Evolutionary conservation across 129 eudicot species (phyloP).

Genomic region (carrot (Daucus carota)): DNA sequence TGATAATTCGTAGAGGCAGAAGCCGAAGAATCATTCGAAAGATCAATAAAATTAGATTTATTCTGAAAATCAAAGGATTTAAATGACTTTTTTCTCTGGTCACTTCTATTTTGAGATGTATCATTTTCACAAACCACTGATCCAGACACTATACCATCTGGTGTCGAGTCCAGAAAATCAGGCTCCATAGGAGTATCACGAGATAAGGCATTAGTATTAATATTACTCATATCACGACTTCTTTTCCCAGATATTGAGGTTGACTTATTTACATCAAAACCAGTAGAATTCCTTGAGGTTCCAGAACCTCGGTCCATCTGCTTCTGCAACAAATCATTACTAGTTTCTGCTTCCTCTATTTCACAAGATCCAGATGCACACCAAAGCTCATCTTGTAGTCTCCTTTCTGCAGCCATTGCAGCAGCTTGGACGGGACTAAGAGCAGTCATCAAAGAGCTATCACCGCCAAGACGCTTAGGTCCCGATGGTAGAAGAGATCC

Average conservation of each 20-base stretch:
- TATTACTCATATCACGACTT: conserved; percentile 19
- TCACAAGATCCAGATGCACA: conserved; percentile 58
- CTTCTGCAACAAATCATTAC: conserved; percentile 22
- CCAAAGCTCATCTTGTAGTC: conserved; percentile 78
- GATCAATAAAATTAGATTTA: conserved; percentile 16
- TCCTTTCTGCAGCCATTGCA: conserved; percentile 99
- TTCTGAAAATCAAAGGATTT: not conserved
- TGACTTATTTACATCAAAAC: conserved; percentile 17
- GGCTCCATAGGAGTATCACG: conserved; percentile 16
- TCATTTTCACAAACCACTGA: conserved; percentile 10
- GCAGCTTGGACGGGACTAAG: conserved; percentile 88
- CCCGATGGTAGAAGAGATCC: conserved; percentile 59
- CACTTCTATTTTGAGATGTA: conserved; percentile 16
- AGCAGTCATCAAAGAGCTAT: conserved; percentile 57
- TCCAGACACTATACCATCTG: conserved; percentile 15
- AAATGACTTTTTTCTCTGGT: conserved; percentile 14
- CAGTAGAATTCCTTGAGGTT: conserved; percentile 17
- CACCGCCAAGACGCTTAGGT: conserved; percentile 85
- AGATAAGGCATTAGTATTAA: conserved; percentile 5
- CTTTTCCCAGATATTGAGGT: conserved; percentile 38
- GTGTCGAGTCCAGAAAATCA: conserved; percentile 32
- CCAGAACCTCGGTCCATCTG: conserved; percentile 22
- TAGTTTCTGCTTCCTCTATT: conserved; percentile 37
- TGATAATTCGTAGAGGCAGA: conserved; percentile 11
- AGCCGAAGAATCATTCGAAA: conserved; percentile 22